These are phyloP conservation scores for Ganoderma boninense DNA, from an alignment of 1,284 basidiomycete species.

Conservation along the genomic window DNA sequence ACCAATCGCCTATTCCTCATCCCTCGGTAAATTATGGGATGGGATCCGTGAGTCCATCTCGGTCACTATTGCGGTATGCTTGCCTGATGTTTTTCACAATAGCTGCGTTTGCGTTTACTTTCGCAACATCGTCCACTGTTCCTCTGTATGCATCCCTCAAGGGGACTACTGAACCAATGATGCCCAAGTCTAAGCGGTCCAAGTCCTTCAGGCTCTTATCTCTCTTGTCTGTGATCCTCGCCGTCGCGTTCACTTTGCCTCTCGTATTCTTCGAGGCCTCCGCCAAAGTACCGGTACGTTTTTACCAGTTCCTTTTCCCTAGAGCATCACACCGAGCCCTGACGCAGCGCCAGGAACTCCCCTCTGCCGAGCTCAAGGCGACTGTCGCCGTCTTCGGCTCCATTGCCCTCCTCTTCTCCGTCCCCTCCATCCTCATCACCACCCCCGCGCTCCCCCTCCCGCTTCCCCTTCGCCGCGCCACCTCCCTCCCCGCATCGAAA, in stretches of 20 bases:
- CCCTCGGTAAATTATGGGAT: conserved; percentile 64
- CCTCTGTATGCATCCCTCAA: conserved; percentile 69
- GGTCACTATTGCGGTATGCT: not conserved
- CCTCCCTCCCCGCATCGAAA: conserved; percentile 58
- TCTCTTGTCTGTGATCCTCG: conserved; percentile 55
- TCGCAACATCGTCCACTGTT: conserved; percentile 68
- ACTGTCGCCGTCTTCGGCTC: conserved; percentile 55
- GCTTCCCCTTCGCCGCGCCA: conserved; percentile 49
- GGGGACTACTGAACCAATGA: conserved; percentile 47
- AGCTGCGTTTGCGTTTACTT: conserved; percentile 68
- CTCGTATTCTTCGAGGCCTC: conserved; percentile 61
- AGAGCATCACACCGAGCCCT: not conserved
- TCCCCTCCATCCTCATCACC: conserved; percentile 68
- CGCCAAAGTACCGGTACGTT: conserved; percentile 51
- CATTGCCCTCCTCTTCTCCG: conserved; percentile 62
- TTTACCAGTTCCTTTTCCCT: conserved; percentile 10
- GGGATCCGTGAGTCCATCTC: conserved; percentile 61
- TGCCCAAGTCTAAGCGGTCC: conserved; percentile 55
- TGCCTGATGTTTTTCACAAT: conserved; percentile 2
- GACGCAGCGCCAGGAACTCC: conserved; percentile 35
- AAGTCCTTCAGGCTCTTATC: conserved; percentile 69
- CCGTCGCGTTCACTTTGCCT: conserved; percentile 61
- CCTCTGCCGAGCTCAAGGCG: conserved; percentile 38
- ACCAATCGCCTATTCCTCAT: conserved; percentile 47
- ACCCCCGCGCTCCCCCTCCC: conserved; percentile 59